Conservation (phyloP, 441 rosid species). For the Corymbia citriodora region DNA sequence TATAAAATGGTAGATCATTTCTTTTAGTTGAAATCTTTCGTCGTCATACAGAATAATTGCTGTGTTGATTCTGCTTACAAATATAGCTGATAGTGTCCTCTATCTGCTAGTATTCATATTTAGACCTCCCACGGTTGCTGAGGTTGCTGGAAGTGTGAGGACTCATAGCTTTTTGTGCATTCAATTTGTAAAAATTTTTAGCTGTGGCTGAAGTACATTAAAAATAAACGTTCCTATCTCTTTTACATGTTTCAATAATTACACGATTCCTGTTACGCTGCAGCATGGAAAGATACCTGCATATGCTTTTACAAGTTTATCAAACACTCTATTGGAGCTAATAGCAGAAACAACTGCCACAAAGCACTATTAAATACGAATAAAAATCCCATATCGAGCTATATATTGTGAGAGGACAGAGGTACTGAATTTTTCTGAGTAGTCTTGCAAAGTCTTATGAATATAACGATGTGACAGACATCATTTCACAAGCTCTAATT, state of each 20-base stretch:
- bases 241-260: background rate
- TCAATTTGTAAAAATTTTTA: background rate
- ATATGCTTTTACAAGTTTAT: background rate
- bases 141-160: background rate
- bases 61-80: background rate
- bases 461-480: background rate
- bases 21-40: background rate
- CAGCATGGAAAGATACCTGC: background rate
- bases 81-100: background rate
- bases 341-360: background rate
- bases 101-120: background rate
- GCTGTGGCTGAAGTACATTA: background rate
- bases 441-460: background rate
- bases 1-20: background rate
- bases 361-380: background rate
- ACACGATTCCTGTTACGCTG: background rate
- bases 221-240: background rate
- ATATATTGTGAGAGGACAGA: background rate
- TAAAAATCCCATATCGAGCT: background rate
- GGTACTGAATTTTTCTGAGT: background rate
- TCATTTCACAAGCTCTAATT: background rate
- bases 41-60: background rate
- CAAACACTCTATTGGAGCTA: background rate
- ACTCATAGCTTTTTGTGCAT: background rate
- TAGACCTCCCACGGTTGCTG: background rate